phyloP scores from a whole-genome alignment of 805 yeast species.

The Starmerella etchellsii region DNA sequence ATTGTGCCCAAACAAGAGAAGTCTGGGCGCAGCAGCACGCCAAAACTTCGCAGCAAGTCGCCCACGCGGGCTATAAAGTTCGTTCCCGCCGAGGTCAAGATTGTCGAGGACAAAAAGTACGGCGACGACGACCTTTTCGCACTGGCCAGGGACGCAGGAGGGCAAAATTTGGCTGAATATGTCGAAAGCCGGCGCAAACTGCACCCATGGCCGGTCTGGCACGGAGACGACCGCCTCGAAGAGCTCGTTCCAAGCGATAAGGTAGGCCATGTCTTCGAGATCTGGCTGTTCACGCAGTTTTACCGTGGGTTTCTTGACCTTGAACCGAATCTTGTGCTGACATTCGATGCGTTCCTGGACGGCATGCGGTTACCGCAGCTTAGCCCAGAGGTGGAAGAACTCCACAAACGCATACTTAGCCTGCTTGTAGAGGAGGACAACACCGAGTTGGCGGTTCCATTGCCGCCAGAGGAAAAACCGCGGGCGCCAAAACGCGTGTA shows the following conservation, averaged over 20 bases:
- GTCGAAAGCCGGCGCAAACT: constrained; percentile 3
- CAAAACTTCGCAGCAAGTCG: background rate
- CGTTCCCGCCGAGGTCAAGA: background rate
- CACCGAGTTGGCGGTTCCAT: constrained; percentile 27
- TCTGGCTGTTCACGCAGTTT: constrained; percentile 65
- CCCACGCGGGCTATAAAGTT: background rate
- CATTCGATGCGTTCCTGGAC: constrained; percentile 64
- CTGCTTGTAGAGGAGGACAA: constrained; percentile 38
- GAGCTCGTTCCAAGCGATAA: constrained; percentile 6
- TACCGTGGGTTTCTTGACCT: constrained; percentile 50
- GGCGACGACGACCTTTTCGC: constrained; percentile 13
- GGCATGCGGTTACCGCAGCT: constrained; percentile 32
- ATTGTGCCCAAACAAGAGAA: constrained; percentile 3
- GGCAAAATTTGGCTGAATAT: constrained; percentile 2
- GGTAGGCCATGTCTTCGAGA: constrained; percentile 35
- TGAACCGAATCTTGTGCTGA: constrained; percentile 40
- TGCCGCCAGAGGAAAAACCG: constrained; percentile 27
- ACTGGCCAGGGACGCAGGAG: constrained; percentile 11
- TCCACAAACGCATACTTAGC: constrained; percentile 53
- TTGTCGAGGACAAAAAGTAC: background rate
- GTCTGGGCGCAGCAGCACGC: background rate
- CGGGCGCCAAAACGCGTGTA: constrained; percentile 10
- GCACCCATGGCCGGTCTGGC: constrained; percentile 20
- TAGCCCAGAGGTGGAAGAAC: constrained; percentile 40
- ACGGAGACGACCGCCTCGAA: constrained; percentile 8